Conservation (phyloP, 2,329 filamentous ascomycete species). For the Sporothrix brasiliensis region DNA sequence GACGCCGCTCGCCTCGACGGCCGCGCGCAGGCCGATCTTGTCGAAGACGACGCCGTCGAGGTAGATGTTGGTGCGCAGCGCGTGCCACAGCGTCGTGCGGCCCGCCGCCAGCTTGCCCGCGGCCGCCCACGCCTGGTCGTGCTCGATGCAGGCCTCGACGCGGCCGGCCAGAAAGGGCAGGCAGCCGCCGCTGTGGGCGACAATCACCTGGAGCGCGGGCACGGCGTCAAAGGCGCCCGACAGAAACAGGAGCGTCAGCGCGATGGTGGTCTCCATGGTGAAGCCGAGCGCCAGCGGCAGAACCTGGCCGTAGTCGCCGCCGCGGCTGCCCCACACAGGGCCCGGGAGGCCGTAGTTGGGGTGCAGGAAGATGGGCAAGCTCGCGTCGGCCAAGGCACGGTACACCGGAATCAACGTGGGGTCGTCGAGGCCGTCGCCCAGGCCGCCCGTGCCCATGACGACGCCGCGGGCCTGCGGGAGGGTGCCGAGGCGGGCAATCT, state of each 20-base stretch:
- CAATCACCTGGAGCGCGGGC: conserved; percentile 66
- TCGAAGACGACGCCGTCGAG: conserved; percentile 82
- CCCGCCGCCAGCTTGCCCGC: conserved; percentile 57
- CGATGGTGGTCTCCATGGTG: conserved; percentile 85
- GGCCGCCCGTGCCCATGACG: conserved; percentile 77
- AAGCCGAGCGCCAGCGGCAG: conserved; percentile 79
- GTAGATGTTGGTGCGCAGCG: conserved; percentile 71
- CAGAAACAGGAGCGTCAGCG: conserved; percentile 78
- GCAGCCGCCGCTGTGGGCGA: conserved; percentile 83
- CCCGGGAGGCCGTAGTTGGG: conserved; percentile 83
- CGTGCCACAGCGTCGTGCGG: conserved; percentile 55
- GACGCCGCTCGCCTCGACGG: conserved; percentile 64
- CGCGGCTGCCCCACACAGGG: conserved; percentile 71
- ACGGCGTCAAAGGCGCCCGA: conserved; percentile 77
- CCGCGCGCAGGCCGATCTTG: conserved; percentile 67
- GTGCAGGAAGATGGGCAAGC: conserved; percentile 74
- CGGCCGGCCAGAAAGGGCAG: conserved; percentile 80
- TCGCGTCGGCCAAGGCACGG: conserved; percentile 63
- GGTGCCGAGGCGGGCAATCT: conserved; percentile 64
- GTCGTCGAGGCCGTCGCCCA: conserved; percentile 78
- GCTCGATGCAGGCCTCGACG: conserved; percentile 78
- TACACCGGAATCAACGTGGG: conserved; percentile 69
- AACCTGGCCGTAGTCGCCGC: conserved; percentile 75
- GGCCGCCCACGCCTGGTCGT: conserved; percentile 72
- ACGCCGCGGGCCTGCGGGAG: conserved; percentile 72